Conservation (phyloP, 208 protist species). For the Acanthamoeba culbertsoni region DNA sequence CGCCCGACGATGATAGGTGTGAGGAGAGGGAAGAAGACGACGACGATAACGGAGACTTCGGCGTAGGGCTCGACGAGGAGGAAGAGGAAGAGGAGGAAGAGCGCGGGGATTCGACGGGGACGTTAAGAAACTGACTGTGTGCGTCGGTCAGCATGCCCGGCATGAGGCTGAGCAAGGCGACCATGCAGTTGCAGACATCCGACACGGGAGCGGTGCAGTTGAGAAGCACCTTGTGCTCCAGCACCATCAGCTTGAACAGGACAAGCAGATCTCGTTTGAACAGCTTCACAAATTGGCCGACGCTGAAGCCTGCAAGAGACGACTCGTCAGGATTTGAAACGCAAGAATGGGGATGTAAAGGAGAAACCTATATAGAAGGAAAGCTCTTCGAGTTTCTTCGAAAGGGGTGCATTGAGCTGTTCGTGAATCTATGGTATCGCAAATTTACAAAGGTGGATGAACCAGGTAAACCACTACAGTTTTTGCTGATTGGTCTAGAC, state of each 20-base stretch:
- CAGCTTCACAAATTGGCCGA: neutral
- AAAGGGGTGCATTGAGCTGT: neutral
- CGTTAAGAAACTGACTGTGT: neutral
- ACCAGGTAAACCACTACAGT: no score
- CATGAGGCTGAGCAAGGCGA: conserved; percentile 3
- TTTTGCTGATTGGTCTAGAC: no score
- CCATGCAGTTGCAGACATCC: conserved; percentile 28
- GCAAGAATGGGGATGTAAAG: neutral
- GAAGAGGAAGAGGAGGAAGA: neutral
- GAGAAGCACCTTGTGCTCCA: conserved; percentile 31
- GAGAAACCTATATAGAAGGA: neutral
- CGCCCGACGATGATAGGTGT: no score
- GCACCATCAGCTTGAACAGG: conserved; percentile 42
- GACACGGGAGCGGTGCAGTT: conserved; percentile 4
- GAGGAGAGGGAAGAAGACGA: no score
- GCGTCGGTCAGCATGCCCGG: neutral
- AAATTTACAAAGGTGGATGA: neutral
- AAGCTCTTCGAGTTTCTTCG: neutral
- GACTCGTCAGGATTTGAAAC: neutral
- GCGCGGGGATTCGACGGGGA: no score
- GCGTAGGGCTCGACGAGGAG: neutral
- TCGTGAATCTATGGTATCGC: neutral
- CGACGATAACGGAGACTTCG: no score
- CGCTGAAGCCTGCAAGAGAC: neutral
- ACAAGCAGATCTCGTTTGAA: conserved; percentile 34